phyloP scores from a whole-genome alignment of 1,284 basidiomycete genomes.

The Cerioporus squamosus region DNA sequence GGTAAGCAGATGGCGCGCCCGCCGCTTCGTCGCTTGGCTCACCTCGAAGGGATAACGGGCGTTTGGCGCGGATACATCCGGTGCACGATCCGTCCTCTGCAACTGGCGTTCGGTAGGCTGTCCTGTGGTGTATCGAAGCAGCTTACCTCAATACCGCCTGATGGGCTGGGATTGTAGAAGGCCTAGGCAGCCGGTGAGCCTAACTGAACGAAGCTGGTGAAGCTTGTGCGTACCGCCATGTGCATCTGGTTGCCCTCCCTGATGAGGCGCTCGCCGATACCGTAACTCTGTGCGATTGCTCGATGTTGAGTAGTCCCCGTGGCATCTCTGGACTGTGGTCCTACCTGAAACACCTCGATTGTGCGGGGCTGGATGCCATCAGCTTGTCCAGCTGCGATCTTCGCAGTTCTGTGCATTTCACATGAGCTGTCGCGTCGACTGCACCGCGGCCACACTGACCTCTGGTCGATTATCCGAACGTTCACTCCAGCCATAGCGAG shows the following conservation, averaged over 20 bases:
- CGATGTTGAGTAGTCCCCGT: no score
- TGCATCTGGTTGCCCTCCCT: slow-evolving; percentile 72
- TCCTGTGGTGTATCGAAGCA: neutral
- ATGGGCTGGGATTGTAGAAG: slow-evolving; percentile 68
- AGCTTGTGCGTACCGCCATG: slow-evolving; percentile 52
- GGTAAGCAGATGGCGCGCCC: neutral
- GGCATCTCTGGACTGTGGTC: no score
- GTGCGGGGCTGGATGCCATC: slow-evolving; percentile 82
- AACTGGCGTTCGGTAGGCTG: neutral
- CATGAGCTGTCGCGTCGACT: neutral
- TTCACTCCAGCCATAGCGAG: slow-evolving; percentile 62
- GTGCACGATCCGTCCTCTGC: slow-evolving; percentile 62
- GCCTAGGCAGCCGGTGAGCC: slow-evolving; percentile 45
- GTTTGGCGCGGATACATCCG: slow-evolving; percentile 60
- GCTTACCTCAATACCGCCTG: slow-evolving; percentile 64
- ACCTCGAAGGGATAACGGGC: slow-evolving; percentile 69
- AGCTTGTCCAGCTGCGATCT: slow-evolving; percentile 63
- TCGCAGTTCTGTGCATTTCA: neutral
- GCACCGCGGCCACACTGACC: slow-evolving; percentile 39
- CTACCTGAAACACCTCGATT: slow-evolving; percentile 49
- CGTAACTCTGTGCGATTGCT: slow-evolving; percentile 60
- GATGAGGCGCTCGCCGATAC: slow-evolving; percentile 66
- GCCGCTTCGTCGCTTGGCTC: neutral
- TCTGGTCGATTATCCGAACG: slow-evolving; percentile 69
- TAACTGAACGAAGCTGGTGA: neutral